Percentiles rank a stretch among this genome's conserved stretches.
Conservation (phyloP, 179 eudicot genomes). For the Nepenthes alata region DNA sequence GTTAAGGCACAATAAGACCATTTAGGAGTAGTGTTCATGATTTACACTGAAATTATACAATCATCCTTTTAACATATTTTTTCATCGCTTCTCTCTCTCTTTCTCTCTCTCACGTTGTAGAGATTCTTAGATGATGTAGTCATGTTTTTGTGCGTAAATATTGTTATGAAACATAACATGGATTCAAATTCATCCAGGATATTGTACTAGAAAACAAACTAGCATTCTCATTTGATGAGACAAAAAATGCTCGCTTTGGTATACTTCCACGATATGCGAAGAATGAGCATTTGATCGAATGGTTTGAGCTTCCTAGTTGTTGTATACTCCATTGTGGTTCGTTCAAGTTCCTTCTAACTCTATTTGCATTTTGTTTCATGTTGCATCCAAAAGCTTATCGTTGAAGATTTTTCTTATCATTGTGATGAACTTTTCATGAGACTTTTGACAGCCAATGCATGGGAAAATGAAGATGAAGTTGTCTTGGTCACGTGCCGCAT, state of each 20-base stretch:
- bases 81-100: too few species aligned
- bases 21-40: too few species aligned
- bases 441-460: conserved; percentile 39
- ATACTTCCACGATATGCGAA: conserved; percentile 51
- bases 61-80: too few species aligned
- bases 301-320: conserved; percentile 59
- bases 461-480: conserved; percentile 62
- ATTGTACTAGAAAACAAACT: conserved; percentile 39
- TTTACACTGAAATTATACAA: too few species aligned
- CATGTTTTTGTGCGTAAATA: too few species aligned
- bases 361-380: neutral
- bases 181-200: conserved; percentile 21
- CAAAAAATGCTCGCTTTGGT: conserved; percentile 51
- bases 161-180: too few species aligned
- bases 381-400: neutral
- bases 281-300: conserved; percentile 37
- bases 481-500: conserved; percentile 43
- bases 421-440: conserved; percentile 4
- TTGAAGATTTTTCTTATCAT: neutral
- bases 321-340: conserved; percentile 50
- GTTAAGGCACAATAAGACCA: too few species aligned
- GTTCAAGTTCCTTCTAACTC: conserved; percentile 1
- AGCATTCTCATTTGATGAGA: conserved; percentile 32
- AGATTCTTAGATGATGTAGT: too few species aligned
- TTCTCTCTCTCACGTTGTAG: too few species aligned